Percentiles rank a stretch among this genome's conserved stretches.
Evolutionary conservation across 1,284 basidiomycete genomes (phyloP).

Genomic region (Ceratobasidium sp.): DNA sequence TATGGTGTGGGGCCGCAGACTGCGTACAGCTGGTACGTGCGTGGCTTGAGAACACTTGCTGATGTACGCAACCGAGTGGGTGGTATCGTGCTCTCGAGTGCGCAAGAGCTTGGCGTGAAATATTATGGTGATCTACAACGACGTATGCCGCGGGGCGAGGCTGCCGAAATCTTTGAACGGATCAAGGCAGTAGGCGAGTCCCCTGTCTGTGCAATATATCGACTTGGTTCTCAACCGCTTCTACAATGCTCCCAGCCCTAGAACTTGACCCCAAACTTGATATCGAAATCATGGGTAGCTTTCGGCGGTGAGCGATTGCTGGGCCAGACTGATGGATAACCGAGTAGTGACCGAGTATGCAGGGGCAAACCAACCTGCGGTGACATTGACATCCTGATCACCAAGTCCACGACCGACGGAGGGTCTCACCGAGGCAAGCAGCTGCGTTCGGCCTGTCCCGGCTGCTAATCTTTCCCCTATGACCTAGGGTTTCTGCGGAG

Average conservation of each 20-base stretch:
- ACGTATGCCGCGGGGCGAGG: slow-evolving; percentile 88
- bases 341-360: neutral
- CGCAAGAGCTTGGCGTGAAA: slow-evolving; percentile 78
- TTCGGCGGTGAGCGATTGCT: slow-evolving; percentile 67
- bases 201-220: slow-evolving; percentile 9
- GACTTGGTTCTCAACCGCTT: slow-evolving; percentile 10
- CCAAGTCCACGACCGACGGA: slow-evolving; percentile 76
- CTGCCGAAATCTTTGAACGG: slow-evolving; percentile 72
- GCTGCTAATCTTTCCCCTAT: slow-evolving; percentile 21
- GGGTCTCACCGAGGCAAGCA: slow-evolving; percentile 72
- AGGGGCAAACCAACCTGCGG: slow-evolving; percentile 83
- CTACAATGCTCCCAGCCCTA: slow-evolving; percentile 62
- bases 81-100: slow-evolving; percentile 69
- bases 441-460: slow-evolving; percentile 34
- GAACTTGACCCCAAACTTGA: slow-evolving; percentile 75
- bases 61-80: slow-evolving; percentile 72
- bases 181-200: slow-evolving; percentile 74
- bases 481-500: slow-evolving; percentile 65
- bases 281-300: slow-evolving; percentile 91
- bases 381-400: slow-evolving; percentile 91
- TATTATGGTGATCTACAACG: slow-evolving; percentile 82
- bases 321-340: slow-evolving; percentile 13
- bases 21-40: slow-evolving; percentile 76
- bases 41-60: slow-evolving; percentile 81
- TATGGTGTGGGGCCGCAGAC: slow-evolving; percentile 82